Evolutionary conservation across 495 filamentous ascomycete species (phyloP).

Genomic region (Penicillium malachiteum): DNA sequence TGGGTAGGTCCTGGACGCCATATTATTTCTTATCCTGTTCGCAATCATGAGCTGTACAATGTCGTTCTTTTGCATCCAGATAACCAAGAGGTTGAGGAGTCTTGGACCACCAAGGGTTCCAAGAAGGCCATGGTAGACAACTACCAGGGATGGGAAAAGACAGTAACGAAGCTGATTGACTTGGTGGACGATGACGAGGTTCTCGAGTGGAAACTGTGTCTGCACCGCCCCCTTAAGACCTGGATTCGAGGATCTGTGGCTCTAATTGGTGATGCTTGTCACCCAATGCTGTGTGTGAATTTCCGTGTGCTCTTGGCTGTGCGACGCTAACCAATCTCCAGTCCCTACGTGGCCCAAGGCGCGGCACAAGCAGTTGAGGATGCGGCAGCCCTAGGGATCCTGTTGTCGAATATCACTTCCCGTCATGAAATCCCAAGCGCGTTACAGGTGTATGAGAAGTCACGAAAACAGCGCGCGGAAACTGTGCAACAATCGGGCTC

Average conservation of each 20-base stretch:
- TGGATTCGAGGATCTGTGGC: slow-evolving; percentile 60
- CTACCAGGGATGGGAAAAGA: slow-evolving; percentile 38
- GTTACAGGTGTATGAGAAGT: slow-evolving; percentile 48
- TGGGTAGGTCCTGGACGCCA: slow-evolving; percentile 47
- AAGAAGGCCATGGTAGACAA: slow-evolving; percentile 44
- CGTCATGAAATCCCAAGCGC: slow-evolving; percentile 39
- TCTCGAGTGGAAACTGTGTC: slow-evolving; percentile 65
- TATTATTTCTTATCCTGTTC: slow-evolving; percentile 45
- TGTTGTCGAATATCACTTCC: slow-evolving; percentile 42
- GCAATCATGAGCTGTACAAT: slow-evolving; percentile 44
- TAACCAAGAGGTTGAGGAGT: slow-evolving; percentile 36
- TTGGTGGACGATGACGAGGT: slow-evolving; percentile 50
- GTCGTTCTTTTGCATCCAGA: slow-evolving; percentile 45
- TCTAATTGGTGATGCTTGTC: slow-evolving; percentile 66
- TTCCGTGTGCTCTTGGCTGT: neutral
- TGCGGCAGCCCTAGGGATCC: slow-evolving; percentile 50
- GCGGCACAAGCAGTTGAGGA: slow-evolving; percentile 56
- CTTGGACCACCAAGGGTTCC: slow-evolving; percentile 43
- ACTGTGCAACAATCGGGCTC: slow-evolving; percentile 53
- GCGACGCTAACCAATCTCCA: slow-evolving; percentile 12
- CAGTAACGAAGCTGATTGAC: slow-evolving; percentile 37
- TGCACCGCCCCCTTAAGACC: slow-evolving; percentile 52
- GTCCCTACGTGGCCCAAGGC: slow-evolving; percentile 50
- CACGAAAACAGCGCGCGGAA: slow-evolving; percentile 49
- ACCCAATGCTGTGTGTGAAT: slow-evolving; percentile 56